Base-by-base conservation (phyloP, 2,329 filamentous ascomycete genomes). In the Hawksworthiomyces lignivorus region DNA sequence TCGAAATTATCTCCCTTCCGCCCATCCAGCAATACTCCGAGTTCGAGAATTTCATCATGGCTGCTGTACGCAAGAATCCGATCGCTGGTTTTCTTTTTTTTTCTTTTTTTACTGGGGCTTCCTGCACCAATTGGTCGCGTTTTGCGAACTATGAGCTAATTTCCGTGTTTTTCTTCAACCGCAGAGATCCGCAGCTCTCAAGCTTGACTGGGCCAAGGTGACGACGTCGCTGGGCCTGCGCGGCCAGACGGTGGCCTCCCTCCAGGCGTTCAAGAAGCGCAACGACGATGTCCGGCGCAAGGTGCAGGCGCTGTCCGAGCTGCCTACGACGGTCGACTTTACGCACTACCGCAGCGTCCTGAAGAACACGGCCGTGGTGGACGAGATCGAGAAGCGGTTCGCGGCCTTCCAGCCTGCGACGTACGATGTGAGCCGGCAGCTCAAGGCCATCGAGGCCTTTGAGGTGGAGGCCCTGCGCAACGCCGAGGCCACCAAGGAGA, bases 171-270 rank as follows among this genome's bases (percentile, higher is more conserved):
- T 29, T 30, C 10, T 17, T 38, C 18, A 20, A 60, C 53, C 47
- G 5, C 39, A 97, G 90, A 85, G 88, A 79, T 95, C 87, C 80
- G 89, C 90, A 76, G 89, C 90, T 70, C 80, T 94, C 71, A 98
- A 97, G 81, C 80, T 98, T 77, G 92, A 98, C 82, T 98, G 92
- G 92, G 80, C 80, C 72, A 92, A 94, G 74, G 80, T 98, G 62
- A 84, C 84, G 70, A 80, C 78, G 70, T 94, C 90, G 62, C 88
- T 98, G 60, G 90, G 90, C 67, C 87, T 98, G 67, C 87, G 87
- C 68, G 92, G 92, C 66, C 86, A 88, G 73, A 98, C 92, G 56
- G 89, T 87, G 56, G 72, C 83, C 59, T 84, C 90, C 49, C 87
- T 98, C 49, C 84, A 90, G 66, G 79, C 87, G 54, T 98, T 98